phyloP scores from a whole-genome alignment of 2,329 filamentous ascomycete species.

The Aureobasidium lini region DNA sequence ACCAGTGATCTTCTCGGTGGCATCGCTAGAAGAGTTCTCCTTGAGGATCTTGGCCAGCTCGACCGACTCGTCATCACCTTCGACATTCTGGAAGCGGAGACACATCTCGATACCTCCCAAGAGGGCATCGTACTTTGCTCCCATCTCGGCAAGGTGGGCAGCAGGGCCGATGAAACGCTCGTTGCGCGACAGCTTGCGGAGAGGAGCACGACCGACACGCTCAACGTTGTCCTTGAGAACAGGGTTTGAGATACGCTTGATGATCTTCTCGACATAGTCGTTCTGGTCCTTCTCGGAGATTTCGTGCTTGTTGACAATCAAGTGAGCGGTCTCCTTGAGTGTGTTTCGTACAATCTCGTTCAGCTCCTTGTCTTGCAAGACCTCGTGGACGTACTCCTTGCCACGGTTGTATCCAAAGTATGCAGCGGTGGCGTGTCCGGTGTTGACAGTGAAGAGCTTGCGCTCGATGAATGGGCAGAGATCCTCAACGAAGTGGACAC shows the following conservation, averaged over 20 bases:
- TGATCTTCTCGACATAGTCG: slow-evolving; percentile 85
- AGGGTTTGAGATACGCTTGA: slow-evolving; percentile 87
- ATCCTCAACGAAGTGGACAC: slow-evolving; percentile 88
- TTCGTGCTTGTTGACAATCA: slow-evolving; percentile 81
- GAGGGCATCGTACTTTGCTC: slow-evolving; percentile 63
- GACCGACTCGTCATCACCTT: slow-evolving; percentile 81
- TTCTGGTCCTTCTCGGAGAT: slow-evolving; percentile 69
- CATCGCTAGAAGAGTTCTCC: slow-evolving; percentile 61
- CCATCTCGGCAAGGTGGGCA: slow-evolving; percentile 76
- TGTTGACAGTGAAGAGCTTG: slow-evolving; percentile 99
- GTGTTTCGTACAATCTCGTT: slow-evolving; percentile 70
- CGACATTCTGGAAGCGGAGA: slow-evolving; percentile 90
- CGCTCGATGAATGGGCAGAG: slow-evolving; percentile 95
- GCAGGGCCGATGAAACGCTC: slow-evolving; percentile 95
- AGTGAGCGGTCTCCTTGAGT: slow-evolving; percentile 73
- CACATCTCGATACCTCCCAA: slow-evolving; percentile 83
- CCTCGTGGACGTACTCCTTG: slow-evolving; percentile 84
- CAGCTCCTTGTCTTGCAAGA: slow-evolving; percentile 73
- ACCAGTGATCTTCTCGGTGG: slow-evolving; percentile 74
- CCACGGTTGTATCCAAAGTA: slow-evolving; percentile 87
- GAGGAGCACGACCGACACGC: slow-evolving; percentile 87
- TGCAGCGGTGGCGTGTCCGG: slow-evolving; percentile 87
- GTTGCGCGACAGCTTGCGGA: slow-evolving; percentile 89
- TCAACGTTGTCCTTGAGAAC: slow-evolving; percentile 87
- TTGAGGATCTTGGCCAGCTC: slow-evolving; percentile 83